Evolutionary conservation across 2,329 filamentous ascomycete genomes (phyloP), one percentile per base, ranked within the genome.

Genomic region (Botrytis tulipae): DNA sequence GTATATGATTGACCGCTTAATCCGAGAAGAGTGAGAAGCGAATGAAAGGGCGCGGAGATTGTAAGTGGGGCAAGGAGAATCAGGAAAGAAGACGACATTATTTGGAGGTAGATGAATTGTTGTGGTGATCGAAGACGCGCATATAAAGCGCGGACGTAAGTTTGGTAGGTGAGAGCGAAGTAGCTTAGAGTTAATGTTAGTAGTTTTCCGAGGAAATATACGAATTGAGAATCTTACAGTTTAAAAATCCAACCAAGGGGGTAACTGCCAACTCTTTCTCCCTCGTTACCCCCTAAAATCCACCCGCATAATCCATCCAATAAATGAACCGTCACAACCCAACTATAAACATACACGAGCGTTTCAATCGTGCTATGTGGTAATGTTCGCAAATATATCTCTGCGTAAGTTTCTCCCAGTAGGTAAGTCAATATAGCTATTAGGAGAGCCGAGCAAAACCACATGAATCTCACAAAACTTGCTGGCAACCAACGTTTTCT

Each of bases 231-330:
- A 18, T 35, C 87, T 82, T 80, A 91, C 87, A 92, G 84, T 80
- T 92, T 92, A 78, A 92, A 92, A 60, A 91, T 87, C 88, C 89
- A 92, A 76, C 89, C 90, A 73, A 92, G 81, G n/a, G 90, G 90
- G 78, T 92, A 92, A 79, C 88, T 91, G 57, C 90, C 89, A 1
- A 92, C 90, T 46, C 90, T 84, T 79, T 92, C 88, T 66, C 90
- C 90, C 77, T 91, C 88, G 70, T 86, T 88, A 57, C 88, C 89
- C 62, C 90, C 90, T 57, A 92, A 81, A 66, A 92, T 90, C 88
- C 89, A 92, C 2, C 89, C 90, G 0, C 89, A 91, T 73, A 91
- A 82, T 3, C 86, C 87, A 78, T 92, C 90, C 12, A 92, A 83
- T 37, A 91, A 81, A 75, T 91, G 88, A 14, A 92, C 89, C 1